Evolutionary conservation across 208 protist species (phyloP).

Genomic region (Acanthamoeba healyi): DNA sequence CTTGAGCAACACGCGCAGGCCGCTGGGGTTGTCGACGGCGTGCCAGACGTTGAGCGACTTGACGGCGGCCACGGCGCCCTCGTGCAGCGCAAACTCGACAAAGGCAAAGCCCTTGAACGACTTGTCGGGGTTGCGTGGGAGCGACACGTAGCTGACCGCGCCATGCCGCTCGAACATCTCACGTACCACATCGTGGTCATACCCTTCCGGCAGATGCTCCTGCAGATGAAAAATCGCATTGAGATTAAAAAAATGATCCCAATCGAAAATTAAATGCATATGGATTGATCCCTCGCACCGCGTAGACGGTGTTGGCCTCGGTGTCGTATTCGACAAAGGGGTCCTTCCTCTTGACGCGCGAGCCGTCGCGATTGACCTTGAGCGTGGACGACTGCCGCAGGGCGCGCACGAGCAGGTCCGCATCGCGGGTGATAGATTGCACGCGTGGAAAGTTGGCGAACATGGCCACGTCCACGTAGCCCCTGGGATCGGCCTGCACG

Average conservation of each 20-base stretch:
- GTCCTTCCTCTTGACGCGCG: not conserved
- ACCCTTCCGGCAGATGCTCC: slow-evolving; percentile 5
- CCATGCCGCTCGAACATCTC: slow-evolving; percentile 19
- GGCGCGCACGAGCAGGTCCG: not conserved
- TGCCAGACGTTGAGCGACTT: slow-evolving; percentile 35
- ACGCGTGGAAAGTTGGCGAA: slow-evolving; percentile 30
- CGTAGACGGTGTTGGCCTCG: slow-evolving; percentile 38
- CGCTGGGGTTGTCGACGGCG: not conserved
- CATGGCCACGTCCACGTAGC: slow-evolving; percentile 57
- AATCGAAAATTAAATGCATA: not conserved
- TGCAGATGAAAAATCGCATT: not conserved
- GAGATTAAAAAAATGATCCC: no score
- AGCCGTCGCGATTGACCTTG: slow-evolving; percentile 7
- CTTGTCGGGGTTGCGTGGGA: slow-evolving; percentile 39
- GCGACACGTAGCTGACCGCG: not conserved
- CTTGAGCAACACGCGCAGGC: slow-evolving; percentile 32
- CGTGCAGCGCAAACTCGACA: slow-evolving; percentile 28
- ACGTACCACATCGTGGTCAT: slow-evolving; percentile 8
- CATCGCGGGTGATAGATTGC: not conserved
- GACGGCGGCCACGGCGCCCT: slow-evolving; percentile 5
- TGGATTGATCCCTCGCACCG: not conserved
- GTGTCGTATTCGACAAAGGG: not conserved
- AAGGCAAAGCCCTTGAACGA: slow-evolving; percentile 57
- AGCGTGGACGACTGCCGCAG: not conserved
- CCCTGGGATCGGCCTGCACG: slow-evolving; percentile 18